Conservation (phyloP, 2,329 filamentous ascomycete species). For the Fusarium xylarioides region DNA sequence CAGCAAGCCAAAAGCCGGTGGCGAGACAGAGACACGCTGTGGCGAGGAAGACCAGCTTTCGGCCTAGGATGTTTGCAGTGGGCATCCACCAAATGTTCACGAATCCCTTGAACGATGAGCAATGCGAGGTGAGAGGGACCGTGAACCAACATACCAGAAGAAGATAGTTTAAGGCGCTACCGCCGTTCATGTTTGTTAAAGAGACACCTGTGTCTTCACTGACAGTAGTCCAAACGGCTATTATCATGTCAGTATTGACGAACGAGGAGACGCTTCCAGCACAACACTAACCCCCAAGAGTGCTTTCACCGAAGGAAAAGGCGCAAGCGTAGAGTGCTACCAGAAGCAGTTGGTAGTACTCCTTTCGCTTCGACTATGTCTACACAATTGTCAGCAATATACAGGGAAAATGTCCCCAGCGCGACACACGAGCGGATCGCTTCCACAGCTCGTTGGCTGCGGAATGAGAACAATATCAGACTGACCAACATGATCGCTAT, state of each 20-base stretch:
- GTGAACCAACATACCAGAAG: background rate
- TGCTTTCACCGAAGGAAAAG: background rate
- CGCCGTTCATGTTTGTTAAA: background rate
- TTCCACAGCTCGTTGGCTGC: background rate
- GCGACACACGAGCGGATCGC: background rate
- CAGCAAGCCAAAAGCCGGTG: background rate
- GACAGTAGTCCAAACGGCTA: background rate
- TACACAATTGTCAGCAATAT: fast-evolving
- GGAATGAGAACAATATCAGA: background rate
- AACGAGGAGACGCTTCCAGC: fast-evolving
- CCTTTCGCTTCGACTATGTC: background rate
- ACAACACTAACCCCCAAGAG: background rate
- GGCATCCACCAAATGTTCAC: background rate
- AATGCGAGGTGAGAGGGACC: no score
- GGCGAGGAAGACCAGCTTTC: background rate
- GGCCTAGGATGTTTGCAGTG: background rate
- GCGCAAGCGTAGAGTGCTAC: background rate
- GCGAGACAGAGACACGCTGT: background rate
- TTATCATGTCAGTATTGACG: fast-evolving
- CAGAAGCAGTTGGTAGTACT: background rate
- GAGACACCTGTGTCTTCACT: background rate
- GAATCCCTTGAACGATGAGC: no score
- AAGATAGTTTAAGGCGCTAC: background rate
- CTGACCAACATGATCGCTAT: background rate
- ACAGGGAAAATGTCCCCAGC: fast-evolving